Conservation (phyloP, 345 rosid genomes). For the Acer campestre region DNA sequence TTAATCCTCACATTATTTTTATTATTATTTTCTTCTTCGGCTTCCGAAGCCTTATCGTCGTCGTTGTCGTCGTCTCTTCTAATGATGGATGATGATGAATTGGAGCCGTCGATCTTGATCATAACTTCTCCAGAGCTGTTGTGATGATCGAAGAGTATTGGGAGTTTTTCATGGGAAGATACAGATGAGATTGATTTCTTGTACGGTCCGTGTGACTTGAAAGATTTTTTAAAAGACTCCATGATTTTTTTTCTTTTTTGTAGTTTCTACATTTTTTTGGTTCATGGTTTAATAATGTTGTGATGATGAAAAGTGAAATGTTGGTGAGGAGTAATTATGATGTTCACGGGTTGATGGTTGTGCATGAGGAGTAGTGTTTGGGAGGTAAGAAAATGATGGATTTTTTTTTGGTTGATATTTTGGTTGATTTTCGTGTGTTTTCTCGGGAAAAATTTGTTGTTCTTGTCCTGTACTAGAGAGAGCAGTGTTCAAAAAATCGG, state of each 20-base stretch:
- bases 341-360: not conserved
- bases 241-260: not conserved
- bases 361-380: not conserved
- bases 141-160: slow-evolving; percentile 48
- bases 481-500: too few species aligned
- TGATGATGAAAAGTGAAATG: not conserved
- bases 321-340: not conserved
- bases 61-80: not conserved
- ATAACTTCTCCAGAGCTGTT: not conserved
- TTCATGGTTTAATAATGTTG: not conserved
- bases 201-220: slow-evolving; percentile 47
- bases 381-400: not conserved
- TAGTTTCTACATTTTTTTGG: not conserved
- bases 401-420: too few species aligned
- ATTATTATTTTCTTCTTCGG: not conserved
- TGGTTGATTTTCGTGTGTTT: not conserved
- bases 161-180: slow-evolving; percentile 44
- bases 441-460: not conserved
- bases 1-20: too few species aligned
- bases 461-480: not conserved
- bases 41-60: not conserved
- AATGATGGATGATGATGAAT: not conserved
- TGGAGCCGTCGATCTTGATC: slow-evolving; percentile 17
- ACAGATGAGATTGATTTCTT: slow-evolving; percentile 26
- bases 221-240: slow-evolving; percentile 50